Percentiles rank a stretch among this genome's conserved stretches.
Conservation (phyloP, 2,329 filamentous ascomycete genomes). For the Botrytis fabae region DNA sequence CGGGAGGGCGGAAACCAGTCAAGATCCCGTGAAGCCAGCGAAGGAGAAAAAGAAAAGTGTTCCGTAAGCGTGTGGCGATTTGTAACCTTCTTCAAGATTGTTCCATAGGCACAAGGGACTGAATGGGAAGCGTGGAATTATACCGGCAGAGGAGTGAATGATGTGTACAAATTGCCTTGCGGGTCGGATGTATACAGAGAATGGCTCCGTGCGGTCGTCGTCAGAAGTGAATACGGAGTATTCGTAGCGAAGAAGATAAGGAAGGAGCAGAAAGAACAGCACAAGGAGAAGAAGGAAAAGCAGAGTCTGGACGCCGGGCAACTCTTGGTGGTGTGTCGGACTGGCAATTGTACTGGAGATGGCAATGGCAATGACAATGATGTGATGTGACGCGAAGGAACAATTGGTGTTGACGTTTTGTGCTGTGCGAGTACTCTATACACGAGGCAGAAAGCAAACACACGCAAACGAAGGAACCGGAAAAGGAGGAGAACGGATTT, state of each 20-base stretch:
- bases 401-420: conserved; percentile 8
- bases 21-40: conserved; percentile 15
- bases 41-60: background rate
- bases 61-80: conserved; percentile 21
- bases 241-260: background rate
- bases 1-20: background rate
- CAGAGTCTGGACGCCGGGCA: too few relatives aligned
- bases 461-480: conserved; percentile 17
- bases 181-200: conserved; percentile 6
- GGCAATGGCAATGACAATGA: background rate
- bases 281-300: background rate
- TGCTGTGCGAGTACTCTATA: conserved; percentile 13
- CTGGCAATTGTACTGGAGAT: background rate
- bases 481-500: conserved; percentile 13
- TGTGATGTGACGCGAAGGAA: background rate
- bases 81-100: background rate
- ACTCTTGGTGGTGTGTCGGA: background rate
- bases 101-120: background rate
- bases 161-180: conserved; percentile 7
- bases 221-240: background rate
- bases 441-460: conserved; percentile 15
- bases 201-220: conserved; percentile 4
- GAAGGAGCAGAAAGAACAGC: background rate
- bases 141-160: background rate
- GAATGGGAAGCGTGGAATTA: background rate